Percentiles rank a stretch among this genome's conserved stretches.
Conservation (phyloP, 129 eudicot species). For the Artemisia argyi region DNA sequence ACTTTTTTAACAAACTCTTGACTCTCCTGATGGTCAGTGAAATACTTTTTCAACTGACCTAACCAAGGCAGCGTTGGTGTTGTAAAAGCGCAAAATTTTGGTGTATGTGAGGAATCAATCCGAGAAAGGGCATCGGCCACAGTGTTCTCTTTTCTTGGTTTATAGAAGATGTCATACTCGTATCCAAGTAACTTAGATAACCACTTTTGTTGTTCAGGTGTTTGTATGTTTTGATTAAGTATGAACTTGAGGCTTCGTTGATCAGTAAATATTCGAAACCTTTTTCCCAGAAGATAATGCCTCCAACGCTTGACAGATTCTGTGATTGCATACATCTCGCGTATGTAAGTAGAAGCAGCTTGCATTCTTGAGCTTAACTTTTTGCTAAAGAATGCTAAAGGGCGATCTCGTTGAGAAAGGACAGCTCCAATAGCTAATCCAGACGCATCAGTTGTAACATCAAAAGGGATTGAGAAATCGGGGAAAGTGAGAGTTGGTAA, state of each 20-base stretch:
- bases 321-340: constrained; percentile 3
- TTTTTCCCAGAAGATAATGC: background rate
- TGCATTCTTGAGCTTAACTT: background rate
- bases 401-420: background rate
- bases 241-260: background rate
- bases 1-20: too few species aligned
- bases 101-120: too few species aligned
- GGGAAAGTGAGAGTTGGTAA: background rate
- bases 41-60: too few species aligned
- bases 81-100: too few species aligned
- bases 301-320: background rate
- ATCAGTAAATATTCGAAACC: background rate
- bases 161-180: background rate
- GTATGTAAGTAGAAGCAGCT: background rate
- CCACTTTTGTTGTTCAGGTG: background rate
- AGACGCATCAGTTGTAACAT: background rate
- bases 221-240: background rate
- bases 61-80: background rate
- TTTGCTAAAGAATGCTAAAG: background rate
- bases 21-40: too few species aligned
- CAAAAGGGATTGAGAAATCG: background rate
- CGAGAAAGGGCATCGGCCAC: background rate
- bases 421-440: background rate
- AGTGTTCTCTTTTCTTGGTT: background rate
- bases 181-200: background rate